Base-by-base conservation (phyloP, 257 asterid genomes). In the Buddleja alternifolia region DNA sequence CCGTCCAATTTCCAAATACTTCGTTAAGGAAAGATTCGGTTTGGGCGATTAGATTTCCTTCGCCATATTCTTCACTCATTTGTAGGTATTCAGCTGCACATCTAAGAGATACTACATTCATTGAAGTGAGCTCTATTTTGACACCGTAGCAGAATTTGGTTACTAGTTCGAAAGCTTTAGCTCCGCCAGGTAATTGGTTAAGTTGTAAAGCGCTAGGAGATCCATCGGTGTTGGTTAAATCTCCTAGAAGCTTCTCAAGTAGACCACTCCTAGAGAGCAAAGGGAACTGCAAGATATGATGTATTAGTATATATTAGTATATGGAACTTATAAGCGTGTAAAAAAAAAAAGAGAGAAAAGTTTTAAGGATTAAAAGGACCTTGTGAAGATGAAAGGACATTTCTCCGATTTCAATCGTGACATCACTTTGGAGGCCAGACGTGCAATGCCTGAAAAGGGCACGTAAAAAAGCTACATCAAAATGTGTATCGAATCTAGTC, bases 341-440 rank as follows among this genome's bases (percentile, higher is more conserved):
- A 3, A 44, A 9, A 44, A 10, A 12, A 3, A 5, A 7, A 54
- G 17, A 24, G 23, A 15, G 4, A 39, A 4, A 17, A 56, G 6
- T 21, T 10, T 11, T 2, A 44, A 54, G 11, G 9, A 6, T 0
- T 2, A 63, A 75, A 1, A n/a, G 7, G 41, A 89, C 98, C 98
- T 90, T 93, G 75, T 93, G 97, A 59, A 93, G 96, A 81, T 88
- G 87, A 76, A 93, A 93, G 7, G 86, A 83, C 93, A 88, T 90
- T 77, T 93, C 97, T 45, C 88, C 95, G 24, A 93, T 81, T 70
- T 90, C 95, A 32, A 93, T 74, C 0, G 90, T 74, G 63, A 93
- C 77, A 56, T 93, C 98, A 65, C 97, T 93, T 8, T 78, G 85
- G 47, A 93, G 95, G 23, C 97, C 98, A 10, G 95, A 84, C 1